phyloP scores from a whole-genome alignment of 495 filamentous ascomycete species.

The Aspergillus sclerotiicarbonarius region DNA sequence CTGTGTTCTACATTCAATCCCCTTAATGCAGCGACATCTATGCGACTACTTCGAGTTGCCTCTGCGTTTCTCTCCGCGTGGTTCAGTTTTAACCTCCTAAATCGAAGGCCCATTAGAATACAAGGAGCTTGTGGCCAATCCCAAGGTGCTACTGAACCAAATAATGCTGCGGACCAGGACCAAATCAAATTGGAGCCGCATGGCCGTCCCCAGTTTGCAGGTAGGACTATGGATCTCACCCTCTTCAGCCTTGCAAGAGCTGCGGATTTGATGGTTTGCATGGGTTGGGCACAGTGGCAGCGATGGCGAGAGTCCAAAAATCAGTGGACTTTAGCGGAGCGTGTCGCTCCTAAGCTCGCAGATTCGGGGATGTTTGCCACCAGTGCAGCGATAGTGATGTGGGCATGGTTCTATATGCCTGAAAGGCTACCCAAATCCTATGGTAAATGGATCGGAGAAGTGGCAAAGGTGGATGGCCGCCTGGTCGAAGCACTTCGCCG shows the following conservation, averaged over 20 bases:
- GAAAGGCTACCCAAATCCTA: conserved; percentile 70
- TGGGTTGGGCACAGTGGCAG: conserved; percentile 57
- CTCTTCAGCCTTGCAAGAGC: conserved; percentile 77
- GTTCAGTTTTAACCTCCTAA: conserved; percentile 47
- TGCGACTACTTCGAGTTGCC: conserved; percentile 37
- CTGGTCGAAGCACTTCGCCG: conserved; percentile 72
- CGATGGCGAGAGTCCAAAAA: conserved; percentile 29
- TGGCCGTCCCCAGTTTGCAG: conserved; percentile 49
- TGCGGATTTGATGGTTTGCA: conserved; percentile 65
- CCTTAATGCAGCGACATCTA: conserved; percentile 15
- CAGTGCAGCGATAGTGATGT: conserved; percentile 83
- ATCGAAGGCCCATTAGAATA: conserved; percentile 32
- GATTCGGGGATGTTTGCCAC: conserved; percentile 74
- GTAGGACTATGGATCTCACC: conserved; percentile 83
- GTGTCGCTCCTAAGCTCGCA: conserved; percentile 49
- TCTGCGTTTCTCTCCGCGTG: conserved; percentile 47
- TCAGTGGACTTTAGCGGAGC: conserved; percentile 53
- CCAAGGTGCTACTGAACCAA: conserved; percentile 6
- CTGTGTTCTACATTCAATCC: conserved; percentile 19
- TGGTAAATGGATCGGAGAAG: conserved; percentile 79
- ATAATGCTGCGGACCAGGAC: conserved; percentile 43
- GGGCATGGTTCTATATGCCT: conserved; percentile 81
- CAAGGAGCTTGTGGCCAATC: conserved; percentile 11
- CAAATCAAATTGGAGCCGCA: conserved; percentile 21
- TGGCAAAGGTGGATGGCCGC: conserved; percentile 75